Evolutionary conservation across 2,329 filamentous ascomycete genomes (phyloP).

Genomic region (Colletotrichum tropicale): DNA sequence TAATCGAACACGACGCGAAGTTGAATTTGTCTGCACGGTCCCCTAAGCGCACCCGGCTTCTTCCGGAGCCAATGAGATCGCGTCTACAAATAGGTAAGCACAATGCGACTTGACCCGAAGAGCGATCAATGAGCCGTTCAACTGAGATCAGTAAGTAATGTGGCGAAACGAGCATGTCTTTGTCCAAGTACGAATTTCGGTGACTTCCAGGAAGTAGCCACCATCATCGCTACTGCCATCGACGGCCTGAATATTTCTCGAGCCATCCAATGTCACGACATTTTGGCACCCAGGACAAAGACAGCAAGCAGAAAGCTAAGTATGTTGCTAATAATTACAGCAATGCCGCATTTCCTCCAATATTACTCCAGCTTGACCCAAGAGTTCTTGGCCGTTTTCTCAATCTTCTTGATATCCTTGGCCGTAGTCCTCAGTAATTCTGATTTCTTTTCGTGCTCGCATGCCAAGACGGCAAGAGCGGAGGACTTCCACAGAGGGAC

Average conservation of each 20-base stretch:
- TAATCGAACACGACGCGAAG: neutral
- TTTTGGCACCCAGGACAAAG: neutral
- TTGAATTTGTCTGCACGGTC: neutral
- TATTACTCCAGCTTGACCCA: neutral
- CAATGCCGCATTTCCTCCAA: too few species aligned
- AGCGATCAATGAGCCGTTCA: neutral
- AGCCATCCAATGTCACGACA: neutral
- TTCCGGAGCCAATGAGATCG: neutral
- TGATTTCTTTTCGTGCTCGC: neutral
- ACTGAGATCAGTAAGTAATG: too few species aligned
- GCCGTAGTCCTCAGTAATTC: fast-evolving
- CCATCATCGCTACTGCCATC: neutral
- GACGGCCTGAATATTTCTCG: neutral
- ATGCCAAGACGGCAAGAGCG: neutral
- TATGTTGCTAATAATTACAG: too few species aligned
- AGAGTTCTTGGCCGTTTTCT: fast-evolving
- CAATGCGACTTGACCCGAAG: neutral
- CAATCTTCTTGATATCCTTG: neutral
- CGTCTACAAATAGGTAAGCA: neutral
- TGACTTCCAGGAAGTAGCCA: neutral
- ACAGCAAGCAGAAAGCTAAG: too few species aligned
- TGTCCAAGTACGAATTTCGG: neutral
- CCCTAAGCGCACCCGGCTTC: neutral
- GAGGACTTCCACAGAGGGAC: neutral
- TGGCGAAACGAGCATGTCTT: neutral